Conservation (phyloP, 2,329 filamentous ascomycete species). For the Gnomoniopsis sp. region DNA sequence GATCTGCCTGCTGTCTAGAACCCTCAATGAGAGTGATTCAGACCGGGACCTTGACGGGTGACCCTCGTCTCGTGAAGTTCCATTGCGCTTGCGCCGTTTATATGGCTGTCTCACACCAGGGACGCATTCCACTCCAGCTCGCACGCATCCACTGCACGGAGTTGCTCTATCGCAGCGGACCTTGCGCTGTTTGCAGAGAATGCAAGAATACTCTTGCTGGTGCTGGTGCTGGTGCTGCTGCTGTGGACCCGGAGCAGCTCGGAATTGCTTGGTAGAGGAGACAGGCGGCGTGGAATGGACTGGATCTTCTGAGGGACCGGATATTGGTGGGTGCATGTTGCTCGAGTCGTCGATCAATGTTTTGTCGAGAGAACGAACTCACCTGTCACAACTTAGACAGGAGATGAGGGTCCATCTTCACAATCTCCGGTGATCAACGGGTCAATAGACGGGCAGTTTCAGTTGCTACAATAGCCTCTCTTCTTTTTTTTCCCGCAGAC, state of each 20-base stretch:
- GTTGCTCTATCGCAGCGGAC: slow-evolving; percentile 43
- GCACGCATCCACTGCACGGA: slow-evolving; percentile 42
- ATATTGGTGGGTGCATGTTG: background rate
- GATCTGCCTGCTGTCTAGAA: slow-evolving; percentile 6
- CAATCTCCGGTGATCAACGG: background rate
- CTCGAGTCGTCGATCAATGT: background rate
- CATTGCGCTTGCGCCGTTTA: slow-evolving; percentile 44
- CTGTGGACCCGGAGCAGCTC: background rate
- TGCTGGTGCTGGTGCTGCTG: too few relatives aligned
- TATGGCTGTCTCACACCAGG: slow-evolving; percentile 32
- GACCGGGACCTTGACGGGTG: background rate
- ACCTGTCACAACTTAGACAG: background rate
- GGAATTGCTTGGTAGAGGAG: background rate
- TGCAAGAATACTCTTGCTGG: slow-evolving; percentile 38
- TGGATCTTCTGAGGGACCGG: background rate
- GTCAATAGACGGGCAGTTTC: background rate
- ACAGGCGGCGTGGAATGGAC: background rate
- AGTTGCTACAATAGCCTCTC: background rate
- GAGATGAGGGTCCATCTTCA: background rate
- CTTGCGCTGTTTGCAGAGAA: slow-evolving; percentile 50
- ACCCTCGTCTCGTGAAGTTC: background rate
- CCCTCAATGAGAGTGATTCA: slow-evolving; percentile 1
- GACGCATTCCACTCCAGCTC: slow-evolving; percentile 31
- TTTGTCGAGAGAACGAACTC: background rate
- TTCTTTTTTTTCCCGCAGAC: background rate